These are phyloP conservation scores for Nitzschia sp. DNA, from an alignment of 108 stramenopile genomes.

Conservation along the genomic window DNA sequence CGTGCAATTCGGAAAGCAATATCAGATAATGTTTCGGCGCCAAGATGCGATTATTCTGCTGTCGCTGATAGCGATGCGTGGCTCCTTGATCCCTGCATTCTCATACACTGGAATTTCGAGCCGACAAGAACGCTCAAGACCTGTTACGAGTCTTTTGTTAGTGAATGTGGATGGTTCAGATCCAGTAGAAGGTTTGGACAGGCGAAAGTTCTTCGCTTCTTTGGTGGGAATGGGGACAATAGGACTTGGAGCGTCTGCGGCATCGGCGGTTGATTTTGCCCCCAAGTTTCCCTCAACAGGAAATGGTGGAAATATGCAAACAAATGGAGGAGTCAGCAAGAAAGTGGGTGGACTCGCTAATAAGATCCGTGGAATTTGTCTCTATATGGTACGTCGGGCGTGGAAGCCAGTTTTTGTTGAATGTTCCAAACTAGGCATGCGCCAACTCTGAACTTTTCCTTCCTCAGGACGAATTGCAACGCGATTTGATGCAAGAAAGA, in stretches of 20 bases:
- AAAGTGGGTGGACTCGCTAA: slow-evolving; percentile 33
- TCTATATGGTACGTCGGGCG: slow-evolving; percentile 37
- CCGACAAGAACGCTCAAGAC: neutral
- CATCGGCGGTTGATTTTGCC: neutral
- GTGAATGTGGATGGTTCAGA: too few relatives aligned
- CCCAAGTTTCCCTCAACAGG: neutral
- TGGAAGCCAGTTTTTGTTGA: neutral
- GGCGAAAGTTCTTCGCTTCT: neutral
- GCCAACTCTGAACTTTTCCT: neutral
- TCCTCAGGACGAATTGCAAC: slow-evolving; percentile 79
- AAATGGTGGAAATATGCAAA: neutral
- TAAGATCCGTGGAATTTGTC: slow-evolving; percentile 36
- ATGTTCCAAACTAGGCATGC: neutral
- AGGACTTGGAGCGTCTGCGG: neutral
- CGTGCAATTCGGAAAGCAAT: too few relatives aligned
- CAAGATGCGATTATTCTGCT: too few relatives aligned
- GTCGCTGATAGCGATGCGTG: too few relatives aligned
- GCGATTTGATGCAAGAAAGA: slow-evolving; percentile 90
- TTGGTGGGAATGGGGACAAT: neutral
- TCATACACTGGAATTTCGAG: neutral
- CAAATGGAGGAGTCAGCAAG: slow-evolving; percentile 18
- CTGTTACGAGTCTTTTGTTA: too few relatives aligned
- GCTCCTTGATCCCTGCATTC: neutral
- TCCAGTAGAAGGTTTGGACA: neutral
- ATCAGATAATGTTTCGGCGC: too few relatives aligned